Evolutionary conservation across 228 moss, liverwort and hornwort genomes (phyloP), one percentile per base, ranked within the genome.

Genomic region (Sphagnum magellanicum): DNA sequence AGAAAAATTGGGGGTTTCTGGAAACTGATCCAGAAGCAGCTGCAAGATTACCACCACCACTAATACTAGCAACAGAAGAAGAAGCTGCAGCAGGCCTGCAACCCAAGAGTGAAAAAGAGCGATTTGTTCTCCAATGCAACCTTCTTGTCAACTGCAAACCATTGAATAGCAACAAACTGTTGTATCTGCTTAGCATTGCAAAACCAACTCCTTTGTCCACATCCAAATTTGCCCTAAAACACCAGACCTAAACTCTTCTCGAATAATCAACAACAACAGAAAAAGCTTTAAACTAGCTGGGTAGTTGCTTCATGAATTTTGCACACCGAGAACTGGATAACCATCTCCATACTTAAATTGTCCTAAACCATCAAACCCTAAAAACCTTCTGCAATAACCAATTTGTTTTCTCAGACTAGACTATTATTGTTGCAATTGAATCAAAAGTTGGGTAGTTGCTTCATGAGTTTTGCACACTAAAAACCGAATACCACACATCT

Each of bases 111-210:
- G 84, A 73, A 71, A 73, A 63, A 59, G 68, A 75, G 72, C 73
- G 70, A 60, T 73, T 75, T 59, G 77, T 70, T 75, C 73, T 61
- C 73, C 63, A 68, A 62, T 66, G 71, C 52, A 71, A 73, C 64
- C 70, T 69, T 52, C 84, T 63, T 67, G 76, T 67, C 72, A 70
- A 81, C 76, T 68, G 76, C 74, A 76, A 59, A 50, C 74, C 74
- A n/a, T 79, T 32, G 32, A 32, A 32, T 32, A 32, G 79, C 32
- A 70, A 76, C 81, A 85, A 66, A 67, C 75, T 68, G 79, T 66
- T 74, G 58, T 81, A 81, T 53, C 74, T 76, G 72, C 74, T 76
- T 74, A 85, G 84, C 84, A 85, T 85, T 76, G 84, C 79, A 74
- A 51, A 53, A 70, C 70, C 51, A 57, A 32, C 32, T 32, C 32